These are phyloP conservation scores for Trypethelium eluteriae DNA, from an alignment of 495 filamentous ascomycete species.

Conservation along the genomic window DNA sequence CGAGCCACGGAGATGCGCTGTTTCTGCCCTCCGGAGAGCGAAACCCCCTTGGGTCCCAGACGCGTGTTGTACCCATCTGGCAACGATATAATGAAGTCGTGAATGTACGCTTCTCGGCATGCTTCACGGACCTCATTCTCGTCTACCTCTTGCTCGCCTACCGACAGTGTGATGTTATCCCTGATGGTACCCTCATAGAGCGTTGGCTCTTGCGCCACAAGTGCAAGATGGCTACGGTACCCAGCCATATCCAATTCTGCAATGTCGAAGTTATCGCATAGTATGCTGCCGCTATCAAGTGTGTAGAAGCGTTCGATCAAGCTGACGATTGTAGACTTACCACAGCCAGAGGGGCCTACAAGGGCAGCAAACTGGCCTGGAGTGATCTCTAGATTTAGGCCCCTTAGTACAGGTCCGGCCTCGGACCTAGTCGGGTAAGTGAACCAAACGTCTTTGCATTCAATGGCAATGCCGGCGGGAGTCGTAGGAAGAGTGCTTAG, in stretches of 20 bases:
- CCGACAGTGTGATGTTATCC: conserved; percentile 24
- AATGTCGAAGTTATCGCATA: conserved; percentile 20
- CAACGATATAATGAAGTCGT: conserved; percentile 54
- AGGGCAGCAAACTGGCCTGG: conserved; percentile 61
- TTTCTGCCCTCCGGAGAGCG: conserved; percentile 68
- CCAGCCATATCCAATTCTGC: conserved; percentile 8
- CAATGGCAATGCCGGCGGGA: conserved; percentile 45
- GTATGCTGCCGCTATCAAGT: conserved; percentile 24
- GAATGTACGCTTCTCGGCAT: conserved; percentile 53
- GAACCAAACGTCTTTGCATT: conserved; percentile 44
- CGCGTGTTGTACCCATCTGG: conserved; percentile 53
- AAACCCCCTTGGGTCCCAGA: conserved; percentile 55
- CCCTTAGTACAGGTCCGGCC: conserved; percentile 21
- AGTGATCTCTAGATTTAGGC: conserved; percentile 47
- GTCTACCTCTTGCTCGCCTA: conserved; percentile 30
- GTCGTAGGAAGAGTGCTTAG: conserved; percentile 5
- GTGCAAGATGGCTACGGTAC: conserved; percentile 24
- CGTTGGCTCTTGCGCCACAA: conserved; percentile 29
- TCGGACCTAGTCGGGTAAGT: conserved; percentile 17
- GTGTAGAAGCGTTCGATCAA: conserved; percentile 31
- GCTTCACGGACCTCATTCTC: conserved; percentile 50
- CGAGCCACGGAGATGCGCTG: conserved; percentile 70
- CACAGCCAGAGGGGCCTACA: conserved; percentile 64
- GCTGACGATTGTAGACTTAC: conserved; percentile 55
- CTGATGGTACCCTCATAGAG: conserved; percentile 26